Evolutionary conservation across 257 asterid species (phyloP).

Genomic region (Penstemon newberryi): DNA sequence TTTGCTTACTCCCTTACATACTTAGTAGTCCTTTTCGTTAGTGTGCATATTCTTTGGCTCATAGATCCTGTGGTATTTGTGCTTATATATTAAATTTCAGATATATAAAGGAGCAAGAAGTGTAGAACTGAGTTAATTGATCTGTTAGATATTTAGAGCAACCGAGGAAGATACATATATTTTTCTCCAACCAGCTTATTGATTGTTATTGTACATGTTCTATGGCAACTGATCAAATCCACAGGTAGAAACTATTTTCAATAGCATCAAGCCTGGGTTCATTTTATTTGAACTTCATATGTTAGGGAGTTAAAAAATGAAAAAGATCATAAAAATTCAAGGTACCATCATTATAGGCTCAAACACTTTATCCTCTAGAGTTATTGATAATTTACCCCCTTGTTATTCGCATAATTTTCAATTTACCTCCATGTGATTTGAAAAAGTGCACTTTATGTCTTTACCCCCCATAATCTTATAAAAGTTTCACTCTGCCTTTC

Average conservation of each 20-base stretch:
- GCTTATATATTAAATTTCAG: neutral
- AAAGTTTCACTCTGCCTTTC: too few species aligned
- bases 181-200: neutral
- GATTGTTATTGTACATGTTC: neutral
- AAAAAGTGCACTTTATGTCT: too few species aligned
- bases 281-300: too few species aligned
- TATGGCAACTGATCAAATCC: too few species aligned
- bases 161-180: neutral
- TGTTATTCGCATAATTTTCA: too few species aligned
- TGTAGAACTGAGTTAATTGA: conserved; percentile 4
- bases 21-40: neutral
- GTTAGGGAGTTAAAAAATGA: neutral
- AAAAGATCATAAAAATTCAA: conserved; percentile 2
- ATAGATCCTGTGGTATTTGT: neutral
- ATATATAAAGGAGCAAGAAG: neutral
- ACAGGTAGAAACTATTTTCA: too few species aligned
- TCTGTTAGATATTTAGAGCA: neutral
- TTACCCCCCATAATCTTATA: too few species aligned
- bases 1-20: neutral
- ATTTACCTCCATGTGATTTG: too few species aligned
- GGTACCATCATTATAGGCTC: neutral
- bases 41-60: neutral
- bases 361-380: too few species aligned
- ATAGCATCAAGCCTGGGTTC: too few species aligned
- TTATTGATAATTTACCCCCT: too few species aligned